Conservation (phyloP, 2,329 filamentous ascomycete genomes). For the Arthrobotrys pseudoclavata region DNA sequence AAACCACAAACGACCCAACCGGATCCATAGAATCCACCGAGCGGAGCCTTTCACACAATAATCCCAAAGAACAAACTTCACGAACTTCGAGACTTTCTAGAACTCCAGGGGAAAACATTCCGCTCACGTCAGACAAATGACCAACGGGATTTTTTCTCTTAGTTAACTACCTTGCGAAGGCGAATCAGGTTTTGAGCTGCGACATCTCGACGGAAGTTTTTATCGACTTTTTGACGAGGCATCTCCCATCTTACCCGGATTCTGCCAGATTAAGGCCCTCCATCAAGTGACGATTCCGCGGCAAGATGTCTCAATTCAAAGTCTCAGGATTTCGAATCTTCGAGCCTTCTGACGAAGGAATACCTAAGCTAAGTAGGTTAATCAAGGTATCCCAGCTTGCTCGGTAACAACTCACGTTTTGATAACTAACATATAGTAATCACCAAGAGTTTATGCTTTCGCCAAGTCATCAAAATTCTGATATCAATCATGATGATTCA, state of each 20-base stretch:
- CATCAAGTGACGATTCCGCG: slow-evolving; percentile 39
- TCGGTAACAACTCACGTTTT: background rate
- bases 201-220: slow-evolving; percentile 21
- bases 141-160: slow-evolving; percentile 4
- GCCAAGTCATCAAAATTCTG: slow-evolving; percentile 39
- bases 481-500: slow-evolving; percentile 35
- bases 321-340: slow-evolving; percentile 46
- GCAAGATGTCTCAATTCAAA: slow-evolving; percentile 17
- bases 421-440: slow-evolving; percentile 42
- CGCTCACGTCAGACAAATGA: slow-evolving; percentile 58
- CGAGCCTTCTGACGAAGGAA: slow-evolving; percentile 6
- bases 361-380: background rate
- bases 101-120: slow-evolving; percentile 16
- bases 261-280: slow-evolving; percentile 11
- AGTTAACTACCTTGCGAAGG: slow-evolving; percentile 30
- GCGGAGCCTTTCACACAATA: slow-evolving; percentile 5
- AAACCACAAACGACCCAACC: slow-evolving; percentile 24
- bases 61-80: background rate
- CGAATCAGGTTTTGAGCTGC: slow-evolving; percentile 31
- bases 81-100: slow-evolving; percentile 14
- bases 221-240: slow-evolving; percentile 22
- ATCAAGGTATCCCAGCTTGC: slow-evolving; percentile 3
- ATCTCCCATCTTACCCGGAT: slow-evolving; percentile 1
- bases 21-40: background rate
- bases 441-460: slow-evolving; percentile 34